Base-by-base conservation (phyloP, 2,329 filamentous ascomycete genomes). In the Penicillium sp. region DNA sequence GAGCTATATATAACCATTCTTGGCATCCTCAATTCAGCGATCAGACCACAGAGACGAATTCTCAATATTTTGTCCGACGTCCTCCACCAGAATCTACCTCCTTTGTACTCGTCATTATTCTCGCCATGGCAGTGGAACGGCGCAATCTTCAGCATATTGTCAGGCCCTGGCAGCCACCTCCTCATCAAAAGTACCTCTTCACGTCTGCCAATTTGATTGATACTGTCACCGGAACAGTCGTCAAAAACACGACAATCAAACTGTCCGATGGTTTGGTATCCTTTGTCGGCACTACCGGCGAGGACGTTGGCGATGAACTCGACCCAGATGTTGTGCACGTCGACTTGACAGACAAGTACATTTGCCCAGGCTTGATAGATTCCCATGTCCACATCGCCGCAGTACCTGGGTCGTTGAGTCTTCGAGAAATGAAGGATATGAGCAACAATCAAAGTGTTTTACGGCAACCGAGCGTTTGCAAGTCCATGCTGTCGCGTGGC, bases 401-500 rank as follows among this genome's bases (percentile, higher is more conserved):
- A 21, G 34, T 37, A 10, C 34, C 34, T 13, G 34, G 34, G 18
- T 37, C 34, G 2, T 13, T 37, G 18, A 37, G 34, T 9, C 34
- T 37, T 21, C 34, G 34, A 23, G 34, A 37, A 37, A 37, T 37
- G 34, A 37, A 37, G 23, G 34, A 37, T 2, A 37, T 37, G 6
- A 44, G 41, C 21, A 32, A 23, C 41, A 4, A 32, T 27, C 41
- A 32, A n/a, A 44, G 41, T 15, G 10, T 32, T 33, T 17, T 37
- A 7, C 34, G 34, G 34, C 34, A 37, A 21, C 34, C 34, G 18
- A 37, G 18, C 34, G 34, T 37, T 21, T 37, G 34, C 18, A 21
- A 37, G 34, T 37, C 34, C 8, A 37, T 47, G 45, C 33, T 47
- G 17, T n/a, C 23, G 7, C 45, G 45, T 40, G 45, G 45, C 3